phyloP scores from a whole-genome alignment of 106 monocot species.

The Allium sativum region DNA sequence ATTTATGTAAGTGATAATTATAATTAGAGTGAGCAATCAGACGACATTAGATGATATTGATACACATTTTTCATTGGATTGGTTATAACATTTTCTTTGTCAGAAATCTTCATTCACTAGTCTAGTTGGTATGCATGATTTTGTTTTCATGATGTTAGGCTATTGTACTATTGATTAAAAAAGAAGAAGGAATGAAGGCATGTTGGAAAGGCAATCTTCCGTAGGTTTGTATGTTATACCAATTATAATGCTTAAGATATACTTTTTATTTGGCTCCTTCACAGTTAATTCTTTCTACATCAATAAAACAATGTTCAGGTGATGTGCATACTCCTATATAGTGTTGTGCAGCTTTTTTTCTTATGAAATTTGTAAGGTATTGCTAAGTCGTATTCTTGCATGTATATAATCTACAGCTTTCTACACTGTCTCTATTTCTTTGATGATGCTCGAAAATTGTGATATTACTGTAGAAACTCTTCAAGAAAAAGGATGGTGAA shows the following conservation, averaged over 20 bases:
- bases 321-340: conserved; percentile 88
- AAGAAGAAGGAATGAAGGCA: conserved; percentile 65
- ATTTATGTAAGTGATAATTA: too few relatives aligned
- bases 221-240: conserved; percentile 35
- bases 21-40: too few relatives aligned
- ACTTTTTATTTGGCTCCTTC: background rate
- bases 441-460: background rate
- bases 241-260: background rate
- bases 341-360: conserved; percentile 89
- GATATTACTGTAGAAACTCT: conserved; percentile 63
- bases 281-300: conserved; percentile 5
- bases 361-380: conserved; percentile 95
- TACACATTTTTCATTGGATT: too few relatives aligned
- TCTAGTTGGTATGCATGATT: too few relatives aligned
- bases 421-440: background rate
- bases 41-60: too few relatives aligned
- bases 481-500: conserved; percentile 60
- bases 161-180: conserved; percentile 45
- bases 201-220: conserved; percentile 99
- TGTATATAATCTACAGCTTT: background rate
- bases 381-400: too few relatives aligned
- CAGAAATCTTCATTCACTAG: too few relatives aligned
- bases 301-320: conserved; percentile 42
- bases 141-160: conserved; percentile 62
- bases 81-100: too few relatives aligned